These are phyloP conservation scores for Boletus rufocinnamomeus DNA, from an alignment of 768 basidiomycete species.

Conservation along the genomic window DNA sequence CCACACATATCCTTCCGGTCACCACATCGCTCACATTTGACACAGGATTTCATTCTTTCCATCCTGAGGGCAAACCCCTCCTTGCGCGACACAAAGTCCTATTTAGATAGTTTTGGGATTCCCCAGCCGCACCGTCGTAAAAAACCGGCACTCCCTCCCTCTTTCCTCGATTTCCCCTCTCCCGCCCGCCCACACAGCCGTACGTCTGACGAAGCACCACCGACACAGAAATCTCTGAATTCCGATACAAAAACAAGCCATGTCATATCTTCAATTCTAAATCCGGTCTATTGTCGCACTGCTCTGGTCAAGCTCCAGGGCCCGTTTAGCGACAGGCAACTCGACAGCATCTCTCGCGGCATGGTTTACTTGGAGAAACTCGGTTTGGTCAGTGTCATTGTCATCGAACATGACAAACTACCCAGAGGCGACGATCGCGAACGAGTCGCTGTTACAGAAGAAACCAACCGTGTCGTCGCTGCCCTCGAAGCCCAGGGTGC, in stretches of 20 bases:
- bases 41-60: constrained; percentile 93
- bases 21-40: constrained; percentile 11
- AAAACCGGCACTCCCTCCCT: constrained; percentile 24
- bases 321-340: constrained; percentile 89
- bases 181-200: constrained; percentile 20
- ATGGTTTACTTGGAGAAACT: constrained; percentile 96
- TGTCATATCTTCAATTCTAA: constrained; percentile 72
- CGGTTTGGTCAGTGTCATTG: constrained; percentile 92
- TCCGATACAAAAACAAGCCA: constrained; percentile 44
- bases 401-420: constrained; percentile 86
- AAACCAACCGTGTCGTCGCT: constrained; percentile 82
- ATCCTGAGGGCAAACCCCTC: constrained; percentile 94
- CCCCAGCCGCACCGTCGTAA: constrained; percentile 44
- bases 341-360: constrained; percentile 91
- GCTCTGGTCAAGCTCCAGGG: constrained; percentile 97
- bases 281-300: constrained; percentile 82
- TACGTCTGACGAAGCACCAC: constrained; percentile 6
- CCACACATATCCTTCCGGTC: background rate
- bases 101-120: constrained; percentile 87
- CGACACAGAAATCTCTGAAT: constrained; percentile 33
- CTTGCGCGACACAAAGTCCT: constrained; percentile 84
- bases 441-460: constrained; percentile 65
- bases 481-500: constrained; percentile 86
- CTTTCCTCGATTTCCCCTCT: constrained; percentile 30
- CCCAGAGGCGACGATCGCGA: constrained; percentile 69